Evolutionary conservation across 2,329 filamentous ascomycete genomes (phyloP), one percentile per base, ranked within the genome.

Genomic region (Ophiostoma piceae): DNA sequence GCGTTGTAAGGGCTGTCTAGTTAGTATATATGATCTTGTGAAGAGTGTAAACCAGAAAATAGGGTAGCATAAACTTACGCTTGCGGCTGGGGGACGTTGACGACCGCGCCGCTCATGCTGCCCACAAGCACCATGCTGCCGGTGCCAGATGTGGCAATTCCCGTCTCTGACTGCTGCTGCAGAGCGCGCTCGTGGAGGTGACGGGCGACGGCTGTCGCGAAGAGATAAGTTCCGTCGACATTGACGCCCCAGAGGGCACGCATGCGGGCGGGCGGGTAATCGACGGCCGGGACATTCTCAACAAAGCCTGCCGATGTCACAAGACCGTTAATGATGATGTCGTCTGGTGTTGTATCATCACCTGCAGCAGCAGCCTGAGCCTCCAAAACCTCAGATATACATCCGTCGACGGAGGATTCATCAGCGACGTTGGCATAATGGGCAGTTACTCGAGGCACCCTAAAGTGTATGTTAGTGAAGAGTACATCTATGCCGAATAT

Each of bases 291-390:
- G 77, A 93, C 96, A 83, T 97, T 97, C 83, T 97, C 94, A 16
- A 92, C 95, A 82, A 98, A 97, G 65, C 94, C 94, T 67, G 94
- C 94, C n/a, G 92, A 96, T 35, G 94, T 97, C 75, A 98, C 94
- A 35, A 98, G 86, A 80, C 92, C 90, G 81, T 97, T 93, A 75
- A 97, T 92, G 79, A 91, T 90, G 79, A 70, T 67, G 41, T 66
- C 54, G 57, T 67, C 68, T 3, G 68, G 41, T 4, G 67, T 11
- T 5, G 57, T 43, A 14, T 14, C 43, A 7, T n/a, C 35, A 64
- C n/a, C 22, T 35, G 66, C 16, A 22, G 29, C 60, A 8, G 62
- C 66, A 29, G 71, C 66, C 43, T 97, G 94, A 71, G 85, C 80
- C 67, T 82, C 75, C 67, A 94, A 78, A 74, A 94, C 85, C 72